A percentile compares a stretch with the other conserved stretches of the same genome.
These are phyloP conservation scores for Phaffia rhodozyma DNA, from an alignment of 1,284 basidiomycete genomes.

Conservation along the genomic window DNA sequence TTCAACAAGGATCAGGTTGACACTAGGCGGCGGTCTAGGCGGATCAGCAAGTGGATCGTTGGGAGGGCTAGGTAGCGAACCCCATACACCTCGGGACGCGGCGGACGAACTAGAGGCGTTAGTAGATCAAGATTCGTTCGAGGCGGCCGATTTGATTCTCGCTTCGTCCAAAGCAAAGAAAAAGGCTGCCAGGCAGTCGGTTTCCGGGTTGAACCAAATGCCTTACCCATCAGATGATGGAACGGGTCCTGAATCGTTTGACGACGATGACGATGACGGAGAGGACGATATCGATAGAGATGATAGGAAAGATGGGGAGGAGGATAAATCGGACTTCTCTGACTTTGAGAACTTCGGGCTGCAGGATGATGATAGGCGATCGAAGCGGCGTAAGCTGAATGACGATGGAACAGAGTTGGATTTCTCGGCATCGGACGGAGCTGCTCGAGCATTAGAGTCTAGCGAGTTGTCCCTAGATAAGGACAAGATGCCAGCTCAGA, in stretches of 20 bases:
- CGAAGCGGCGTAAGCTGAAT: neutral
- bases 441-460: no score
- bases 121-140: neutral
- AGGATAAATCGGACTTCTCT: neutral
- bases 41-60: no score
- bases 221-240: neutral
- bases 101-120: neutral
- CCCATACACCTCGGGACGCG: neutral
- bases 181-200: neutral
- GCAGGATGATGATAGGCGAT: neutral
- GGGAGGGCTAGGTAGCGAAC: neutral
- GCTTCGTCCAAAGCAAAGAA: no score
- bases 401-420: neutral
- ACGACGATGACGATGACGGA: neutral
- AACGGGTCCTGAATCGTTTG: neutral
- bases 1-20: neutral
- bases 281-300: neutral
- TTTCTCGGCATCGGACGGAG: no score
- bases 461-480: no score
- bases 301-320: neutral
- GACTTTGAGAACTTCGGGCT: constrained; percentile 13
- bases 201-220: neutral
- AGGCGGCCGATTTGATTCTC: no score
- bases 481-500: no score
- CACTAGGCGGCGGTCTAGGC: no score